Evolutionary conservation across 169 alveolate genomes (phyloP).

Genomic region (Plasmodium cynomolgi): DNA sequence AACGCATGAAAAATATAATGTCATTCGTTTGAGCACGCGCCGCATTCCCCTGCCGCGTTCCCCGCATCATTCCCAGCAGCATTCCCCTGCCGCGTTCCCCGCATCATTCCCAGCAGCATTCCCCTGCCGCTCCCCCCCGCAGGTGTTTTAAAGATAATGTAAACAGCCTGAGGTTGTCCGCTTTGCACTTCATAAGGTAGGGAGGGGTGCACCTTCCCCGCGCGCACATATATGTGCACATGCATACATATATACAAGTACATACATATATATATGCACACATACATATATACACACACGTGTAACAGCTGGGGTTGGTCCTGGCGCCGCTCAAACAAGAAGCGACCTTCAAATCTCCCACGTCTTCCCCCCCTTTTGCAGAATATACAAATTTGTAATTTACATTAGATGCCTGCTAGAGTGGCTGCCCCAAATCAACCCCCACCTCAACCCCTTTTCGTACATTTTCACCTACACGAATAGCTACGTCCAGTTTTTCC

Average conservation of each 20-base stretch:
- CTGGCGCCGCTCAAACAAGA: not conserved
- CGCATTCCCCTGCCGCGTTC: not conserved
- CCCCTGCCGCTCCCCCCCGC: not conserved
- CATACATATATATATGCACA: not conserved
- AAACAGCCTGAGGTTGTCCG: conserved; percentile 11
- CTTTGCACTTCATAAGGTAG: conserved; percentile 55
- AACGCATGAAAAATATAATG: not conserved
- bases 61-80: not conserved
- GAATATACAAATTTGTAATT: conserved; percentile 82
- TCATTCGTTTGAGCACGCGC: not conserved
- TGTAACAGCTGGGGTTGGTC: not conserved
- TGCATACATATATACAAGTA: not conserved
- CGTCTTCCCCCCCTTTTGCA: conserved; percentile 11
- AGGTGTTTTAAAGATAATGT: conserved; percentile 13
- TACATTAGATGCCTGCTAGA: conserved; percentile 84
- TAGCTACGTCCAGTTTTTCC: conserved; percentile 80
- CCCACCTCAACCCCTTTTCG: conserved; percentile 86
- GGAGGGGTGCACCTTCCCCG: not conserved
- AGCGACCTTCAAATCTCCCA: not conserved
- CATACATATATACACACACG: not conserved
- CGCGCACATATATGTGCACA: not conserved
- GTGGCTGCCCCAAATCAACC: conserved; percentile 89
- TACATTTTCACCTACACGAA: conserved; percentile 82
- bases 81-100: not conserved
- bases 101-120: not conserved